Evolutionary conservation across 345 rosid genomes (phyloP).

Genomic region (Kandelia obovata): DNA sequence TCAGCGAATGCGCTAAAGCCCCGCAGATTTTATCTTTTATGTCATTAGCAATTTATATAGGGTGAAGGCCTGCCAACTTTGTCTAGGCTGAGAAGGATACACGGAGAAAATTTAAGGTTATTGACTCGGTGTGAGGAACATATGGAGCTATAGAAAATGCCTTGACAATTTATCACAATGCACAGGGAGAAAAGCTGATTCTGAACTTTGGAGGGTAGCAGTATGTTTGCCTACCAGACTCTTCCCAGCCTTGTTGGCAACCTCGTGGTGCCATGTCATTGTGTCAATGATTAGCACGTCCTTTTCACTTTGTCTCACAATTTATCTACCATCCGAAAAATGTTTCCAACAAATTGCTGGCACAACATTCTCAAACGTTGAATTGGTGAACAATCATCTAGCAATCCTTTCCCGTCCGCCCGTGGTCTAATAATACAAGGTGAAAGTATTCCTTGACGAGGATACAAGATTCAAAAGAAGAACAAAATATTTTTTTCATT

Average conservation of each 20-base stretch:
- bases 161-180: not conserved
- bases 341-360: not conserved
- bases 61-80: not conserved
- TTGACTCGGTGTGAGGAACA: not conserved
- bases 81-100: not conserved
- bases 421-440: no score
- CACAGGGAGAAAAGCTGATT: not conserved
- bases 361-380: no score
- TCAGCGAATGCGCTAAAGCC: constrained; percentile 1
- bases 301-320: not conserved
- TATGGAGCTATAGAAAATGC: not conserved
- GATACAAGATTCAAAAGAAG: not conserved
- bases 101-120: not conserved
- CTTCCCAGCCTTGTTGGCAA: not conserved
- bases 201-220: not conserved
- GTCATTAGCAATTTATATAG: not conserved
- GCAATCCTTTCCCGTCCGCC: no score
- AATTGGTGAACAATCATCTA: no score
- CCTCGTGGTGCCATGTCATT: no score
- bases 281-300: no score
- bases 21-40: not conserved
- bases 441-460: no score
- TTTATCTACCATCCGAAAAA: not conserved
- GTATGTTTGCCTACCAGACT: not conserved
- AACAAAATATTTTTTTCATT: not conserved